Evolutionary conservation across 169 alveolate species (phyloP), one percentile per base, ranked within the genome.

Genomic region (Cryptosporidium ryanae): DNA sequence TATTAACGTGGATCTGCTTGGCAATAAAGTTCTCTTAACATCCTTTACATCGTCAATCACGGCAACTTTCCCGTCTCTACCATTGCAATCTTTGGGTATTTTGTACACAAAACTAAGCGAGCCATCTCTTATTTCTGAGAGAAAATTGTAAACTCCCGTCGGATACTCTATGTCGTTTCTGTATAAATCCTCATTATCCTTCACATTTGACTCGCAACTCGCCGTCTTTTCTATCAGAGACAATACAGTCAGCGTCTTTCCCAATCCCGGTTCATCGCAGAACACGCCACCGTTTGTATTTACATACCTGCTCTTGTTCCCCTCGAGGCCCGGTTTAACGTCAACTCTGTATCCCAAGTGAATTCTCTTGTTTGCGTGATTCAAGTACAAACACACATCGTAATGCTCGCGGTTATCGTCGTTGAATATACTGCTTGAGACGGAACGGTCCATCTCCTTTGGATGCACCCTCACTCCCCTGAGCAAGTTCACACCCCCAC

Each of bases 261-360:
- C 87, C 5, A 76, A 61, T 57, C 87, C 87, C 2, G 87, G 87
- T 15, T 76, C 87, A n/a, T 76, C 87, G 27, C 87, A 76, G 1
- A 76, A 76, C 8, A 76, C 59, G 7, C 87, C 87, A 25, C 87
- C 87, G 25, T 29, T 59, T 0, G 87, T 76, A 2, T 59, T 23
- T 23, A 27, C 8, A 55, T 18, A 76, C 8, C 59, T 25, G 34
- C 17, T 7, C 1, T 59, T 25, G 12, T 32, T 61, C 31, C 13
- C 34, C 25, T 76, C 59, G 3, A 38, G 0, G 46, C 8, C 46
- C 8, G 8, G 8, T 38, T 38, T 10, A 38, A 6, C 8, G 46
- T 0, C 8, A 23, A 70, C 64, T 13, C 2, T 29, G 59, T 55
- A 76, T 0, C 87, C 87, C 18, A 76, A 15, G 21, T 76, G 71